phyloP scores from a whole-genome alignment of 1,284 basidiomycete genomes.

The Irpex sp. region DNA sequence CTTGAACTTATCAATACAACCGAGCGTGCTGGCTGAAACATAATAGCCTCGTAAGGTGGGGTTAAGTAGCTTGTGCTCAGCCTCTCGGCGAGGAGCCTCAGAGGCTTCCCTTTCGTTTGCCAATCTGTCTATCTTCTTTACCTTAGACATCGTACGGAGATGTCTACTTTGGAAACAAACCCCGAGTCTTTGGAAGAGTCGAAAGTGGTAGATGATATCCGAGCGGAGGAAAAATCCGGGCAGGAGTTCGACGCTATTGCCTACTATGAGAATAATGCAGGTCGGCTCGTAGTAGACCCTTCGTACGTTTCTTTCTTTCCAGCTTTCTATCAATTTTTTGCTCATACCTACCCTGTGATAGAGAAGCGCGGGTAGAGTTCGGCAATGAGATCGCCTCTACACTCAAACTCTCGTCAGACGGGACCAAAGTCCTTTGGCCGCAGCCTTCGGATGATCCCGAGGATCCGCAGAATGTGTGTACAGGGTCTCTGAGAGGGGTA shows the following conservation, averaged over 20 bases:
- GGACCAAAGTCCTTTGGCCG: conserved; percentile 64
- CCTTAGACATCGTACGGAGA: background rate
- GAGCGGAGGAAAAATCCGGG: conserved; percentile 5
- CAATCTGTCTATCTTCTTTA: no score
- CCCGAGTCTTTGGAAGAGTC: background rate
- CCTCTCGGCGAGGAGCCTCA: no score
- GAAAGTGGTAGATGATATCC: background rate
- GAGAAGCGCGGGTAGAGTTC: conserved; percentile 61
- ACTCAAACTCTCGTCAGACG: conserved; percentile 56
- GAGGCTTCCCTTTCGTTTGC: no score
- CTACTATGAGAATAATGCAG: conserved; percentile 64
- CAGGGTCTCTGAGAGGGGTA: conserved; percentile 18
- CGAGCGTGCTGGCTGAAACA: background rate
- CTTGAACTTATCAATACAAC: background rate
- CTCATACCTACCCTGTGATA: conserved; percentile 26
- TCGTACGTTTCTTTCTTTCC: conserved; percentile 42
- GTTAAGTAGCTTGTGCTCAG: background rate
- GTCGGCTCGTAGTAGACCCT: conserved; percentile 71
- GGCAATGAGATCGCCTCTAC: conserved; percentile 55
- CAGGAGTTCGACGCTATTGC: conserved; percentile 47
- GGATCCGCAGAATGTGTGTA: conserved; percentile 71
- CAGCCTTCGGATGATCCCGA: conserved; percentile 71
- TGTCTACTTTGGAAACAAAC: background rate
- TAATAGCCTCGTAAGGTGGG: background rate
- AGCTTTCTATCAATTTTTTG: background rate